phyloP scores from a whole-genome alignment of 257 asterid species.

The Petrea volubilis region DNA sequence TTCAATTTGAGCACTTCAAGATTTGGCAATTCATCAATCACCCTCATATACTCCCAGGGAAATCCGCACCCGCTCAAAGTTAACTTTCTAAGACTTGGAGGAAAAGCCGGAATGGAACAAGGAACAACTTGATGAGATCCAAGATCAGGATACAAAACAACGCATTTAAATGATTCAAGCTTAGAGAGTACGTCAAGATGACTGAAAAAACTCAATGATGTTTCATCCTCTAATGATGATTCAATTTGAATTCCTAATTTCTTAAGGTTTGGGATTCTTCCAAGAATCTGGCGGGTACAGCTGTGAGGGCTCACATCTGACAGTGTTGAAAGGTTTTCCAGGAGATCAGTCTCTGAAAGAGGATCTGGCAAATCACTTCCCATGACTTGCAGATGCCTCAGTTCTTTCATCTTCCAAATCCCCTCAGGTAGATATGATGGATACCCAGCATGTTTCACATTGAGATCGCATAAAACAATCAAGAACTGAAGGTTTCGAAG shows the following conservation, averaged over 20 bases:
- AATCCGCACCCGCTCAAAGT: conserved; percentile 18
- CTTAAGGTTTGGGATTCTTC: not conserved
- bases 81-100: not conserved
- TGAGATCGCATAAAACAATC: not conserved
- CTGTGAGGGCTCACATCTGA: not conserved
- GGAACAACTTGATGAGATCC: not conserved
- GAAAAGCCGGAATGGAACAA: not conserved
- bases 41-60: conserved; percentile 1
- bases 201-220: not conserved
- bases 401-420: conserved; percentile 10
- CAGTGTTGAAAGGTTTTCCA: not conserved
- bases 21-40: not conserved
- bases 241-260: not conserved
- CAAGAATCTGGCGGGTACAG: not conserved
- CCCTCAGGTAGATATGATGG: not conserved
- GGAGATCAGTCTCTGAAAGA: not conserved
- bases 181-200: not conserved
- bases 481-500: conserved; percentile 19
- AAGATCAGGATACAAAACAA: not conserved
- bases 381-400: conserved; percentile 21
- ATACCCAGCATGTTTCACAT: not conserved
- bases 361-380: conserved; percentile 17
- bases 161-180: not conserved
- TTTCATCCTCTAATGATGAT: not conserved
- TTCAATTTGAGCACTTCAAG: conserved; percentile 23